Base-by-base conservation (phyloP, 2,329 filamentous ascomycete species). In the Pseudogymnoascus sp. region DNA sequence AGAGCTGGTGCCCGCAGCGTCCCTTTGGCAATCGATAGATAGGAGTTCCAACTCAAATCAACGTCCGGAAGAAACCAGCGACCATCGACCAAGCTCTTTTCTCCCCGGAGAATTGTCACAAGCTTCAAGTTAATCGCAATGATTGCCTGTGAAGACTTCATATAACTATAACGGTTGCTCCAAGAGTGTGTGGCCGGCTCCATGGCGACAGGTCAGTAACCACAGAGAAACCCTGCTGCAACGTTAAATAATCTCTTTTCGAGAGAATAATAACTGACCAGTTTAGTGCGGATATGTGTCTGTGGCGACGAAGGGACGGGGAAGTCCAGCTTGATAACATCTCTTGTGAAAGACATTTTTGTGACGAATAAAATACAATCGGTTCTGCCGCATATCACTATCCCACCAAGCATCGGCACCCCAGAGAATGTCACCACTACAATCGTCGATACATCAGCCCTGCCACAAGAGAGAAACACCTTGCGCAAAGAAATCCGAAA, bases 351-450 rank as follows among this genome's bases (percentile, higher is more conserved):
- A 72, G 92, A 96, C 72, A 89, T 92, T 73, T 99, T 97, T 74
- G 89, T 97, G 68, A 90, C 88, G 65, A 90, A 89, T 75, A 96
- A 95, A 77, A 96, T 99, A 70, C 92, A 96, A 72, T 83, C 92
- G 12, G 88, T 97, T 63, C 85, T 99, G 8, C 94, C 94, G 19
- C 90, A 92, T 71, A 95, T 99, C 66, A 96, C 92, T 23, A 91
- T 99, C 35, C 92, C 92, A 38, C 92, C 92, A 19, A 92, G 86
- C 68, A 88, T 96, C 66, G 91, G 90, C 61, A 96, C 92, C 5
- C 92, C 92, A 55, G 92, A 97, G 68, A 96, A 96, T 80, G 90
- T 97, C 71, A 95, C 91, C 56, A 99, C 94, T 10, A 96, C 90
- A 66, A 92, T 99, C 68, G 90, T 99, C 76, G 94, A 99, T 74